Evolutionary conservation across 129 eudicot species (phyloP).

Genomic region (Dittrichia graveolens): DNA sequence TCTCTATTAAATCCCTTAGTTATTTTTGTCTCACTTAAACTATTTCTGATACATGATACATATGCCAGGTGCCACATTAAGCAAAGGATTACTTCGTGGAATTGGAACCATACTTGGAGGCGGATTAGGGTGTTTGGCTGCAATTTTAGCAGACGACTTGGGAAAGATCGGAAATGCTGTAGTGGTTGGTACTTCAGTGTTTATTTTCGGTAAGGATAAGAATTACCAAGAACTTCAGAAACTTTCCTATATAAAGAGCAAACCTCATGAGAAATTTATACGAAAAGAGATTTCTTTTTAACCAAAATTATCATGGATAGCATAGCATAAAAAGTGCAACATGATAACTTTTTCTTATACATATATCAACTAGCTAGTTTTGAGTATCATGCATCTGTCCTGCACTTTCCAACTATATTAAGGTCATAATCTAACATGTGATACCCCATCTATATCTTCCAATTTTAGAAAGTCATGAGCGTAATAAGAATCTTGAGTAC

Average conservation of each 20-base stretch:
- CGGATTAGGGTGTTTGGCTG: constrained; percentile 76
- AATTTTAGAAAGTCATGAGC: too few species aligned
- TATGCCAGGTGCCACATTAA: constrained; percentile 72
- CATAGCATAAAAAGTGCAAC: constrained; percentile 16
- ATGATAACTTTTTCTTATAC: background rate
- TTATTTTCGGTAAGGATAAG: constrained; percentile 55
- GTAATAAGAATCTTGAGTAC: too few species aligned
- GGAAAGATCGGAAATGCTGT: constrained; percentile 63
- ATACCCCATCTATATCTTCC: too few species aligned
- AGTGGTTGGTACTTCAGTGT: constrained; percentile 56
- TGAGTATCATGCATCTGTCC: background rate
- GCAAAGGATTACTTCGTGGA: constrained; percentile 84
- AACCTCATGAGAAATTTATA: background rate
- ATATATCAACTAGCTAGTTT: background rate
- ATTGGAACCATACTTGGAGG: constrained; percentile 79
- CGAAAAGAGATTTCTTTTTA: background rate
- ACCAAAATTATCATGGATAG: background rate
- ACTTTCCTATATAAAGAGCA: background rate
- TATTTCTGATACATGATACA: background rate
- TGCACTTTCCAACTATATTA: too few species aligned
- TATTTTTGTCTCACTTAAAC: background rate
- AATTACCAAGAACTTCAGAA: background rate
- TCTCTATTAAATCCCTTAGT: too few species aligned
- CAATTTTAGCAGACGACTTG: constrained; percentile 55
- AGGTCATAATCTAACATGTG: too few species aligned